A percentile compares a stretch with the other conserved stretches of the same genome.
phyloP scores from a whole-genome alignment of 2,329 filamentous ascomycete species.

The Hyphodiscus sp. region DNA sequence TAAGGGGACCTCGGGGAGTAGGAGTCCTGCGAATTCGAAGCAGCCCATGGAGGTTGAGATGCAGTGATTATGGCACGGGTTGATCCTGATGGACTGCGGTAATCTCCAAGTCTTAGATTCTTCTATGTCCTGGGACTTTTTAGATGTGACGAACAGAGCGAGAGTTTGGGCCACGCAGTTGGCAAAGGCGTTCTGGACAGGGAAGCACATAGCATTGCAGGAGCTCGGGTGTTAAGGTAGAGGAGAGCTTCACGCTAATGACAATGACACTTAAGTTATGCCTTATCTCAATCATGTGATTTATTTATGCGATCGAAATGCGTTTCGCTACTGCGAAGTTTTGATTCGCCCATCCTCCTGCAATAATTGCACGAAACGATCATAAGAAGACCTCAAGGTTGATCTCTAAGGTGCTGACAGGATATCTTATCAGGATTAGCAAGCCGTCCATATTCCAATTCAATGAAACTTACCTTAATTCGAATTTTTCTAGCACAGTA shows the following conservation, averaged over 20 bases:
- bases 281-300: neutral
- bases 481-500: constrained; percentile 86
- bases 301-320: constrained; percentile 20
- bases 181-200: constrained; percentile 5
- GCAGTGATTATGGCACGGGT: constrained; percentile 31
- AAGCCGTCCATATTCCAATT: neutral
- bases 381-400: constrained; percentile 92
- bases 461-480: constrained; percentile 57
- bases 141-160: constrained; percentile 1
- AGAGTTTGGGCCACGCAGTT: neutral
- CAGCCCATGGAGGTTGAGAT: constrained; percentile 43
- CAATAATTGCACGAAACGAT: constrained; percentile 12
- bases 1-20: constrained; percentile 22
- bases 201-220: constrained; percentile 14
- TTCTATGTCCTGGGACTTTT: neutral
- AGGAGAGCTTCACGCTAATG: neutral
- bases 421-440: constrained; percentile 52
- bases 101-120: neutral
- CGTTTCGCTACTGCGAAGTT: constrained; percentile 9
- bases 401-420: constrained; percentile 88
- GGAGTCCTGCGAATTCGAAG: constrained; percentile 21
- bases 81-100: neutral
- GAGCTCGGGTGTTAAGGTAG: constrained; percentile 16
- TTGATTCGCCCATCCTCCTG: neutral
- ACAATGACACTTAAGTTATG: neutral